Evolutionary conservation across 768 basidiomycete genomes (phyloP), one percentile per base, ranked within the genome.

Genomic region (Lentinula lateritia): DNA sequence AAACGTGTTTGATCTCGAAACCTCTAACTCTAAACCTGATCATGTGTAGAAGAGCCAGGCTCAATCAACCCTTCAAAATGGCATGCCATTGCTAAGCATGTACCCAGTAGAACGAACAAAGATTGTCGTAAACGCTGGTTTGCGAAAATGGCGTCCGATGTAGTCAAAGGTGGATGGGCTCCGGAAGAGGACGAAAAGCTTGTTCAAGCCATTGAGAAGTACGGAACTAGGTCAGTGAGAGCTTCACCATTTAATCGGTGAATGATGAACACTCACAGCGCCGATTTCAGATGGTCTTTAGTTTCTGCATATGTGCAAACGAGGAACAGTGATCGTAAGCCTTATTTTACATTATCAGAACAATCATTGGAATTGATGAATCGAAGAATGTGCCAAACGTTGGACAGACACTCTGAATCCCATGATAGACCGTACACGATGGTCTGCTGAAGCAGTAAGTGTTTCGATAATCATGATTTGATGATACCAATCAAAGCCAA

Each of bases 391-490:
- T 65, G 82, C 83, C 38, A 85, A 84, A 66, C 81, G 83, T 12
- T 85, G 83, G 83, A 82, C 81, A 15, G 83, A 85, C 68, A 84
- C 83, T 7, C 70, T 85, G 35, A 84, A 84, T 67, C 83, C 83
- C 59, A 79, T 80, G 41, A 85, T 85, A 61, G 83, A 85, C 68
- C 75, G 82, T 41, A 83, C 82, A 7, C 79, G 79, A n/a, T 85
- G 83, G 83, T 78, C 82, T 16, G 69, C 80, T 35, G 82, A 84
- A 66, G 76, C 80, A 60, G 83, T 82, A 67, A 65, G 79, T 66
- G 13, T 45, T 20, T 50, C 46, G 34, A 13, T 45, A 38, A 56
- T 15, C 52, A 16, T 61, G 36, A 32, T 32, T 16, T 9, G 12
- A 41, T 28, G 15, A 39, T 61, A 43, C 63, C 56, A 52, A 63